These are phyloP conservation scores for Waltergamsia citrina DNA, from an alignment of 2,329 filamentous ascomycete genomes.

Conservation along the genomic window DNA sequence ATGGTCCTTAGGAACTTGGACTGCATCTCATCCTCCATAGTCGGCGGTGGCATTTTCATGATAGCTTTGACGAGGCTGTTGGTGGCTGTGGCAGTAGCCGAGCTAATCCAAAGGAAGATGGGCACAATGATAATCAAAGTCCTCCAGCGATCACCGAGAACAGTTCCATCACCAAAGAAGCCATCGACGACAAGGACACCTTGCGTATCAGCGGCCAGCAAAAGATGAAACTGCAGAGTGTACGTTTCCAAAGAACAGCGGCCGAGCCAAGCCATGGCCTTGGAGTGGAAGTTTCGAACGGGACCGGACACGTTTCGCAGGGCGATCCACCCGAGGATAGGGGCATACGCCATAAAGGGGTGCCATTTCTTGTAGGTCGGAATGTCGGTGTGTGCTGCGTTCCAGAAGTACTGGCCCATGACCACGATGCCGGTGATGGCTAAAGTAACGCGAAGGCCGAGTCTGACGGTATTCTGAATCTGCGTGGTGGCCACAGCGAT, in stretches of 20 bases:
- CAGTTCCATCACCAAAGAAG: constrained; percentile 13
- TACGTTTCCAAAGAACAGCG: constrained; percentile 49
- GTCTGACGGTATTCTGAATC: constrained; percentile 12
- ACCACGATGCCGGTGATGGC: constrained; percentile 12
- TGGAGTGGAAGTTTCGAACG: constrained; percentile 17
- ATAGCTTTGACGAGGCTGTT: constrained; percentile 14
- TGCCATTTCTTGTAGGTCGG: constrained; percentile 38
- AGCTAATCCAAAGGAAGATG: constrained; percentile 17
- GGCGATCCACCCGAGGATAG: constrained; percentile 40
- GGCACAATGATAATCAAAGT: constrained; percentile 14
- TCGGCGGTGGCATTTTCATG: no score
- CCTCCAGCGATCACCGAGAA: constrained; percentile 14
- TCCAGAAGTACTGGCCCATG: constrained; percentile 18
- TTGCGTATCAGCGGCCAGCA: constrained; percentile 48
- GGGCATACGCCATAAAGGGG: constrained; percentile 42
- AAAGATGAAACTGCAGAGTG: constrained; percentile 51
- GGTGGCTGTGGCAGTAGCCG: constrained; percentile 13
- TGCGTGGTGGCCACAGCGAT: constrained; percentile 10
- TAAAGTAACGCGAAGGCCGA: constrained; percentile 4
- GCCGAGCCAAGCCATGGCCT: constrained; percentile 41
- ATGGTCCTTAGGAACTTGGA: no score
- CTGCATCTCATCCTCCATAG: no score
- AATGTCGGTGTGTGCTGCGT: constrained; percentile 2
- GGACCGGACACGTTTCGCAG: constrained; percentile 33
- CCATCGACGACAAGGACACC: constrained; percentile 30